phyloP scores from a whole-genome alignment of 1,284 basidiomycete genomes.

The Pseudozyma hubeiensis region DNA sequence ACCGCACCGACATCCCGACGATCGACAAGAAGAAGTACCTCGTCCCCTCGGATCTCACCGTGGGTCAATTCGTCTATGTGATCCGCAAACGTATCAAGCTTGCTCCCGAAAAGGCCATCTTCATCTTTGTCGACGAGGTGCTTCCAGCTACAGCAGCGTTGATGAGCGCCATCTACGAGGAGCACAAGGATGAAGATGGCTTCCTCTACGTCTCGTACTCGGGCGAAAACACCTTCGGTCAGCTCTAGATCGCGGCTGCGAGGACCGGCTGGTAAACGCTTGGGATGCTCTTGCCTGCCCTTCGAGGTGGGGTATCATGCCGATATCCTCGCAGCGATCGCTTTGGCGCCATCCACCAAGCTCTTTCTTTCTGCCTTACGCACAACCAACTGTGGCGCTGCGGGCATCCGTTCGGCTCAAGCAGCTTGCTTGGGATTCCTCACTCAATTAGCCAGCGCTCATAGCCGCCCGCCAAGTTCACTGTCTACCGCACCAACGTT shows the following conservation, averaged over 20 bases:
- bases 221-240: conserved; percentile 65
- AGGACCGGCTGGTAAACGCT: background rate
- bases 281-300: no score
- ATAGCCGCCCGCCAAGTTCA: no score
- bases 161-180: conserved; percentile 99
- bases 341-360: no score
- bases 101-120: conserved; percentile 91
- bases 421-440: no score
- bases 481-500: no score
- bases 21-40: conserved; percentile 99
- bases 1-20: conserved; percentile 97
- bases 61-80: conserved; percentile 94
- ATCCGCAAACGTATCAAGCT: conserved; percentile 99
- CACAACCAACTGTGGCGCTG: no score
- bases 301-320: no score
- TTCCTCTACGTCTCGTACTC: conserved; percentile 66
- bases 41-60: conserved; percentile 98
- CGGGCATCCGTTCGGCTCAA: no score
- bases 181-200: conserved; percentile 75
- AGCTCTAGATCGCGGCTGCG: conserved; percentile 1
- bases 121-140: conserved; percentile 80
- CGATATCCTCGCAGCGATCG: no score
- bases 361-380: no score
- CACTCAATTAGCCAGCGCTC: no score
- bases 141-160: conserved; percentile 96